Conservation (phyloP, 75 land plant genomes). For the Cupressus sempervirens region DNA sequence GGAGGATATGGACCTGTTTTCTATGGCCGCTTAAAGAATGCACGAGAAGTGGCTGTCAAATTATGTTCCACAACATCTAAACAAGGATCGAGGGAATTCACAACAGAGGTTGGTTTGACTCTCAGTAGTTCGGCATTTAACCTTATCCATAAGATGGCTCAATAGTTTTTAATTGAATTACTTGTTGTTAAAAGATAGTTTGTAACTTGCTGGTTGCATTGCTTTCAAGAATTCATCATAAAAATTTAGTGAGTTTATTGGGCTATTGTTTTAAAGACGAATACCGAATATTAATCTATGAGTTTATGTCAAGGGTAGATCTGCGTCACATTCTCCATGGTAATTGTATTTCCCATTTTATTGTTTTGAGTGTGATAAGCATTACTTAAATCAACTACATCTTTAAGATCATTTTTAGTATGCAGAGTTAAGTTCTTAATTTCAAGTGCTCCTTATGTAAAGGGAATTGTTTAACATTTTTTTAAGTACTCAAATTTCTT, state of each 20-base stretch:
- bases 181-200: neutral
- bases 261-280: conserved; percentile 44
- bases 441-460: too few relatives aligned
- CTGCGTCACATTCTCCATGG: conserved; percentile 11
- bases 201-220: conserved; percentile 30
- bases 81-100: conserved; percentile 32
- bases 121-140: neutral
- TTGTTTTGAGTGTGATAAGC: neutral
- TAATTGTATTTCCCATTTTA: neutral
- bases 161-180: neutral
- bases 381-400: neutral
- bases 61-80: conserved; percentile 23
- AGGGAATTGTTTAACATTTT: too few relatives aligned
- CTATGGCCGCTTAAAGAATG: conserved; percentile 29
- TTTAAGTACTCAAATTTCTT: too few relatives aligned
- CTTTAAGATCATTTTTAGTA: too few relatives aligned
- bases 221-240: conserved; percentile 45
- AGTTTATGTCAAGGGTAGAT: conserved; percentile 16
- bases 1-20: conserved; percentile 53
- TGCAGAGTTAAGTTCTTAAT: too few relatives aligned
- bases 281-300: conserved; percentile 8
- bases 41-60: conserved; percentile 40
- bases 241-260: conserved; percentile 39
- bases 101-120: conserved; percentile 16
- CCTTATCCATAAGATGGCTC: neutral